Conservation (phyloP, 192 early-diverging fungal species). For the Chytriomyces confervae region DNA sequence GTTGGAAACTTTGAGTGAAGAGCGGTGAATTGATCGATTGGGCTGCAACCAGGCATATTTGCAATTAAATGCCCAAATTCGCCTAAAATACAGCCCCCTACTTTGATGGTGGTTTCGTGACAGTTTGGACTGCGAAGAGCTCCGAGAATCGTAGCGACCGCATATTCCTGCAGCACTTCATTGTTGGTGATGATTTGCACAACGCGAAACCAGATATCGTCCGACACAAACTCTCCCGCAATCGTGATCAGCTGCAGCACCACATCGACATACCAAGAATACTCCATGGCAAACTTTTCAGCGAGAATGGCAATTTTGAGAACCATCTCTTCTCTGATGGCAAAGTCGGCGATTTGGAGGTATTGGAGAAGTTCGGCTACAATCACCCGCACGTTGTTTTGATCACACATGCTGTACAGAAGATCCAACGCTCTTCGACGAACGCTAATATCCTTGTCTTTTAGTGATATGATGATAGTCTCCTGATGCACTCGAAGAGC, state of each 20-base stretch:
- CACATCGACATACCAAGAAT: slow-evolving; percentile 98
- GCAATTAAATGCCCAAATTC: slow-evolving; percentile 98
- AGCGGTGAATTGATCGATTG: slow-evolving; percentile 93
- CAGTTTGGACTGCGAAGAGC: slow-evolving; percentile 88
- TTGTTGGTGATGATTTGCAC: slow-evolving; percentile 97
- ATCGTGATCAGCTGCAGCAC: slow-evolving; percentile 94
- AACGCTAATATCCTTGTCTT: slow-evolving; percentile 98
- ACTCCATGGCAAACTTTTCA: slow-evolving; percentile 96
- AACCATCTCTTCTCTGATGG: slow-evolving; percentile 96
- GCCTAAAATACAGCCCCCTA: slow-evolving; percentile 95
- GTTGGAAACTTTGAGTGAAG: slow-evolving; percentile 90
- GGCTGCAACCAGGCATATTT: slow-evolving; percentile 80
- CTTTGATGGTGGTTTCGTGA: slow-evolving; percentile 94
- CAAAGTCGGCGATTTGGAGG: slow-evolving; percentile 85
- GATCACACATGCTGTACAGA: slow-evolving; percentile 97
- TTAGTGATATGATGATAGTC: slow-evolving; percentile 87
- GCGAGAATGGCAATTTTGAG: slow-evolving; percentile 98
- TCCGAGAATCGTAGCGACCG: slow-evolving; percentile 77
- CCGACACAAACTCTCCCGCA: slow-evolving; percentile 93
- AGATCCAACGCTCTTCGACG: slow-evolving; percentile 92
- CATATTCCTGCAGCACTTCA: slow-evolving; percentile 93
- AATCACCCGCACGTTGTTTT: slow-evolving; percentile 80
- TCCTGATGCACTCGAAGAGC: slow-evolving; percentile 71
- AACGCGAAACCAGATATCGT: slow-evolving; percentile 98
- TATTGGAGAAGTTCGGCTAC: slow-evolving; percentile 93